Base-by-base conservation (phyloP, 2,329 filamentous ascomycete species). In the Colletotrichum acutatum region DNA sequence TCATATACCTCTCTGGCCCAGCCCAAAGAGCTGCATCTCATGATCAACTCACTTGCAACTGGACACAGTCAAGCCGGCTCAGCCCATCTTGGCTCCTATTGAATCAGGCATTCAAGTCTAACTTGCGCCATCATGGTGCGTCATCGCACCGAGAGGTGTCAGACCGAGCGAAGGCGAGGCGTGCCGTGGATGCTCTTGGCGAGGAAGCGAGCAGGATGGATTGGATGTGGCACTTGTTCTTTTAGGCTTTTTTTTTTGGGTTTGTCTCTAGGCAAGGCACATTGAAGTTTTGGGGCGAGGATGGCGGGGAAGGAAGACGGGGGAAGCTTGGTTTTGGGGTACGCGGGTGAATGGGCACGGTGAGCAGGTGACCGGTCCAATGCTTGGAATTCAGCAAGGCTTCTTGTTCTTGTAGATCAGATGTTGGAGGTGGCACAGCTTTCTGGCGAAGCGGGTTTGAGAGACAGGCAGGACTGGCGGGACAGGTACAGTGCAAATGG, bases 161-260 rank as follows among this genome's bases (percentile, higher is more conserved):
- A 72, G 70, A 61, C 70, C 70, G 70, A 66, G 70, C 70, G 66
- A 66, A 65, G 22, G 60, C 60, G 28, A 70, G 60, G 66, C 66
- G 66, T 65, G 32, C 60, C 60, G 66, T 56, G 26, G 66, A 16
- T 49, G 56, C 54, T 46, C 70, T 72, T 72, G 70, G 70, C 70
- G n/a, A 30, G 32, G 32, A n/a, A 7, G 9, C 24, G 37, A 54
- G 42, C 1, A 4, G 22, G 52, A 28, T 32, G 24, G 32, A 22
- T 5, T 37, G 46, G n/a, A 37, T 19, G 7, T 8, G 34, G 28
- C 8, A 4, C 14, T 53, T 65, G 52, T 46, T 65, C 19, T 42
- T 65, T 28, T 56, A 28, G 53, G 22, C 53, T 56, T 56, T 12
- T 26, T 26, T 56, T 26, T 54, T 56, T 28, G 22, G 53, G 2